phyloP scores from a whole-genome alignment of 441 rosid genomes.

The Populus hybrid region DNA sequence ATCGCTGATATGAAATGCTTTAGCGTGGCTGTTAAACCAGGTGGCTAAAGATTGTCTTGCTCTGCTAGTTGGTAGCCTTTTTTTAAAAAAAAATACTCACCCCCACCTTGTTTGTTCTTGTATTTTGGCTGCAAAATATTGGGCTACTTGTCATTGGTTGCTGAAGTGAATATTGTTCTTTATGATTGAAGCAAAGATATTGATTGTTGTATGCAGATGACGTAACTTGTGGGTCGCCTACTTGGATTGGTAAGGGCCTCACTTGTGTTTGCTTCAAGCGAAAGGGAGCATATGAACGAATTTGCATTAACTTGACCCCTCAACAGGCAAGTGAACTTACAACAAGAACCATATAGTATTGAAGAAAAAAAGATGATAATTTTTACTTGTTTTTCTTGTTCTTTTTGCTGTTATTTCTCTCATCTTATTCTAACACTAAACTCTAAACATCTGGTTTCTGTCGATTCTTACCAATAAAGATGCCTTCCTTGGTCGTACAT shows the following conservation, averaged over 20 bases:
- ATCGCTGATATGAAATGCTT: conserved; percentile 23
- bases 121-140: background rate
- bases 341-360: background rate
- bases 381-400: background rate
- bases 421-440: background rate
- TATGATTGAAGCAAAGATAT: background rate
- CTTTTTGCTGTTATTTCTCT: background rate
- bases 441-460: background rate
- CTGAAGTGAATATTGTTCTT: background rate
- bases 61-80: background rate
- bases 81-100: background rate
- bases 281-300: conserved; percentile 65
- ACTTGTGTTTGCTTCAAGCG: conserved; percentile 90
- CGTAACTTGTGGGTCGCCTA: conserved; percentile 53
- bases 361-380: no score
- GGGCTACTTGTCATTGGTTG: background rate
- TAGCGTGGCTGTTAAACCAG: conserved; percentile 17
- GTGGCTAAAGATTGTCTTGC: conserved; percentile 12
- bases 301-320: conserved; percentile 74
- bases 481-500: background rate
- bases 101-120: background rate
- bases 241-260: conserved; percentile 80
- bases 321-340: conserved; percentile 49
- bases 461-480: background rate
- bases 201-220: conserved; percentile 21